Evolutionary conservation across 148 eudicot species (phyloP).

Genomic region (Vaccinium darrowii): DNA sequence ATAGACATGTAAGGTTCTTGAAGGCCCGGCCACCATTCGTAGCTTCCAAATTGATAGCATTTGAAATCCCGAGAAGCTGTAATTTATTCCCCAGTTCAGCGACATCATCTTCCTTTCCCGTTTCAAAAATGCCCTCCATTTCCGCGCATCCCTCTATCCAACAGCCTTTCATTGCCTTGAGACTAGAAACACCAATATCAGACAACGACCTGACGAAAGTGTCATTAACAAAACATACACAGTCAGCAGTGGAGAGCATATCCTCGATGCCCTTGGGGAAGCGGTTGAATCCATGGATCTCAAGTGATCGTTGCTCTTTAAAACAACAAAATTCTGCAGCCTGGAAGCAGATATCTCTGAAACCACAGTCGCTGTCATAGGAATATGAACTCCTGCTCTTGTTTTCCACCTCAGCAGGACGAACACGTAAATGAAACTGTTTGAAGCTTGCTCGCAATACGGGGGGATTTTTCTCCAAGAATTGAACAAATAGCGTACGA

Average conservation of each 20-base stretch:
- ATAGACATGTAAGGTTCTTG: conserved; percentile 24
- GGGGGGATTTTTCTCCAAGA: not conserved
- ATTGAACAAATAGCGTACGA: conserved; percentile 14
- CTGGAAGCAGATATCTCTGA: conserved; percentile 22
- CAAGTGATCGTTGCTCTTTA: conserved; percentile 10
- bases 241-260: conserved; percentile 14
- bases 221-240: conserved; percentile 20
- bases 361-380: conserved; percentile 19
- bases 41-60: conserved; percentile 14
- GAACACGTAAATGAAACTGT: conserved; percentile 26
- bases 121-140: conserved; percentile 18
- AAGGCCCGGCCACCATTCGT: not conserved
- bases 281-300: conserved; percentile 23
- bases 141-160: conserved; percentile 39
- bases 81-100: conserved; percentile 1
- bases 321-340: conserved; percentile 13
- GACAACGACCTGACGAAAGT: conserved; percentile 8
- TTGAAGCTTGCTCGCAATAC: conserved; percentile 13
- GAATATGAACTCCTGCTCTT: not conserved
- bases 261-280: conserved; percentile 20
- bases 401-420: conserved; percentile 12
- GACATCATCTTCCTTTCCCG: conserved; percentile 7
- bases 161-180: conserved; percentile 26
- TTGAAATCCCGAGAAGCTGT: conserved; percentile 28
- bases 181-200: conserved; percentile 13